phyloP scores from a whole-genome alignment of 2,329 filamentous ascomycete genomes.

The Phaeosphaeria sp. region DNA sequence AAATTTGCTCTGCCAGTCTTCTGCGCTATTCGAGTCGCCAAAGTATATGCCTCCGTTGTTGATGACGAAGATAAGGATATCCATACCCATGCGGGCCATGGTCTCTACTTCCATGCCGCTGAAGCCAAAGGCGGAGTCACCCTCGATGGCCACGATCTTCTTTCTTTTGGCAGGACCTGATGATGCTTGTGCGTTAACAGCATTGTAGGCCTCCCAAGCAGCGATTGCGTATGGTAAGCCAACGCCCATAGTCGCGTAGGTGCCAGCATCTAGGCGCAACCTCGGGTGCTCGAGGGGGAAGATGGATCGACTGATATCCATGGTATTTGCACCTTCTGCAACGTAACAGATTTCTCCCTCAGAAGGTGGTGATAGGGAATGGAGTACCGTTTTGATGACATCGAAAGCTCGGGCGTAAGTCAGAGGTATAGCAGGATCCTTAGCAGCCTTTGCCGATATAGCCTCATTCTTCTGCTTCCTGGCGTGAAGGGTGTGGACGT shows the following conservation, averaged over 20 bases:
- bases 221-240: conserved; percentile 65
- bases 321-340: conserved; percentile 66
- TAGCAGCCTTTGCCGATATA: conserved; percentile 52
- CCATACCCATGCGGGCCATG: conserved; percentile 62
- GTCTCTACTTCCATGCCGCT: conserved; percentile 64
- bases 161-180: conserved; percentile 48
- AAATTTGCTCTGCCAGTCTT: conserved; percentile 56
- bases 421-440: conserved; percentile 7
- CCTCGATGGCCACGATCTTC: conserved; percentile 64
- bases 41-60: conserved; percentile 59
- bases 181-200: conserved; percentile 44
- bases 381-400: conserved; percentile 59
- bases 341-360: conserved; percentile 62
- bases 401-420: conserved; percentile 53
- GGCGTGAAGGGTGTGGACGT: conserved; percentile 41
- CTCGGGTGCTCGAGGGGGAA: conserved; percentile 63
- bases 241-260: conserved; percentile 66
- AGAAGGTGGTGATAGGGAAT: conserved; percentile 53
- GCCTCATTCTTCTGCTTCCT: conserved; percentile 57
- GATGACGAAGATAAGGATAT: conserved; percentile 62
- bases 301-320: conserved; percentile 65
- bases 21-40: conserved; percentile 44
- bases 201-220: conserved; percentile 63
- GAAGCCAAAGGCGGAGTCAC: conserved; percentile 65
- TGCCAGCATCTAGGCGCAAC: conserved; percentile 64